Conservation (phyloP, 2,329 filamentous ascomycete genomes). For the Botrytis aclada region DNA sequence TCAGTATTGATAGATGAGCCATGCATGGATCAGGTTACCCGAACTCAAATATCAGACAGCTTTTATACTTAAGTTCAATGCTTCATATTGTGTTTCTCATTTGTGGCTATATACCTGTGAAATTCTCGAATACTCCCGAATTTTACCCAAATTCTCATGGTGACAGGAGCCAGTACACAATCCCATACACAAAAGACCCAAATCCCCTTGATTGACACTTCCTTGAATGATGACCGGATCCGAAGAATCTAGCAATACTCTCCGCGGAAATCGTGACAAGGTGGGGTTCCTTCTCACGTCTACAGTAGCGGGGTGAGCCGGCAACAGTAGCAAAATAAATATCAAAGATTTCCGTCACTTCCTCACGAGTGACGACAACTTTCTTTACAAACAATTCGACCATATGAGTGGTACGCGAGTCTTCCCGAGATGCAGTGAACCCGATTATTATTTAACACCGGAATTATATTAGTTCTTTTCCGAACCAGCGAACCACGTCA, state of each 20-base stretch:
- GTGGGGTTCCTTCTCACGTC: constrained; percentile 4
- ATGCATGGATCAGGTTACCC: constrained; percentile 5
- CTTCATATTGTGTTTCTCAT: background rate
- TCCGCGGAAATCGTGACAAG: background rate
- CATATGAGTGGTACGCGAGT: constrained; percentile 17
- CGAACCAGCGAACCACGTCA: constrained; percentile 7
- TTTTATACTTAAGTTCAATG: background rate
- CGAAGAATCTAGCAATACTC: background rate
- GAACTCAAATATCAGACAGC: constrained; percentile 17
- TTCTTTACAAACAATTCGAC: constrained; percentile 3
- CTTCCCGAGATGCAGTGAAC: constrained; percentile 19
- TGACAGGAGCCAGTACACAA: background rate
- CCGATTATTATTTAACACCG: background rate
- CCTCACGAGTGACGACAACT: background rate
- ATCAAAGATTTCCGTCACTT: background rate
- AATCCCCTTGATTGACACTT: background rate
- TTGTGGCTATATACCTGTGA: background rate
- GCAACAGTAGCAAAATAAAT: constrained; percentile 12
- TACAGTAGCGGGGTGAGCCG: constrained; percentile 15
- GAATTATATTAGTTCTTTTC: background rate
- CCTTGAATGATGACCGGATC: constrained; percentile 2
- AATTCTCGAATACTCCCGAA: background rate
- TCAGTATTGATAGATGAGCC: constrained; percentile 8
- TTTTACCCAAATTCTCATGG: background rate
- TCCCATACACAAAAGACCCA: background rate